Percentiles rank a stretch among this genome's conserved stretches.
Conservation (phyloP, 257 asterid species). For the Primulina eburnea region DNA sequence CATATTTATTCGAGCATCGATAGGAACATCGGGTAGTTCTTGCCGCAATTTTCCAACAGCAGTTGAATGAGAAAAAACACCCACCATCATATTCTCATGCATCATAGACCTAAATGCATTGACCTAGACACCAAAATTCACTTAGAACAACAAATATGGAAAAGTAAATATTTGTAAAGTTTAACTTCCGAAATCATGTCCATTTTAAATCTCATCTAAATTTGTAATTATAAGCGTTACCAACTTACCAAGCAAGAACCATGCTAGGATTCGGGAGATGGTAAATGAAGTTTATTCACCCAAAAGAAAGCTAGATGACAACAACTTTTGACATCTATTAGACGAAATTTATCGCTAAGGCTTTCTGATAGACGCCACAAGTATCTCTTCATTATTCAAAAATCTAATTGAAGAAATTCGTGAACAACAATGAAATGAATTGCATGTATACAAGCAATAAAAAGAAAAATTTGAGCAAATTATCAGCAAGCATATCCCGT, state of each 20-base stretch:
- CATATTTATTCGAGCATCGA: constrained; percentile 58
- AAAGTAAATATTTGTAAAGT: background rate
- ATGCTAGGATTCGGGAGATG: background rate
- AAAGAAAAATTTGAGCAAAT: background rate
- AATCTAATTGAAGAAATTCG: constrained; percentile 12
- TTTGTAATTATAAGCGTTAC: constrained; percentile 3
- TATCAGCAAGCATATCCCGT: constrained; percentile 17
- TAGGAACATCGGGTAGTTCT: constrained; percentile 89
- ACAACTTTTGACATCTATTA: constrained; percentile 1
- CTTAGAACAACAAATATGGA: background rate
- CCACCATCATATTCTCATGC: constrained; percentile 90
- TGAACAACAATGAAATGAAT: background rate
- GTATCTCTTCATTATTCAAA: constrained; percentile 7
- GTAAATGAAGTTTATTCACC: background rate
- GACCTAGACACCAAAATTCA: constrained; percentile 53
- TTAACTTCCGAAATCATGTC: background rate
- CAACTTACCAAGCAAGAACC: constrained; percentile 6
- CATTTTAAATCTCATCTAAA: background rate
- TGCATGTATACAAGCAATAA: constrained; percentile 11
- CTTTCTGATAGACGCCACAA: background rate
- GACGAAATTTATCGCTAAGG: background rate
- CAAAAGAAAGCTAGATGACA: constrained; percentile 12
- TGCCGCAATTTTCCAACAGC: constrained; percentile 91
- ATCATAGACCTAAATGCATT: constrained; percentile 90
- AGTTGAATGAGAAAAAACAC: constrained; percentile 89